Evolutionary conservation across 2,329 filamentous ascomycete species (phyloP), one percentile per base, ranked within the genome.

Genomic region (Fusarium tjaetaba): DNA sequence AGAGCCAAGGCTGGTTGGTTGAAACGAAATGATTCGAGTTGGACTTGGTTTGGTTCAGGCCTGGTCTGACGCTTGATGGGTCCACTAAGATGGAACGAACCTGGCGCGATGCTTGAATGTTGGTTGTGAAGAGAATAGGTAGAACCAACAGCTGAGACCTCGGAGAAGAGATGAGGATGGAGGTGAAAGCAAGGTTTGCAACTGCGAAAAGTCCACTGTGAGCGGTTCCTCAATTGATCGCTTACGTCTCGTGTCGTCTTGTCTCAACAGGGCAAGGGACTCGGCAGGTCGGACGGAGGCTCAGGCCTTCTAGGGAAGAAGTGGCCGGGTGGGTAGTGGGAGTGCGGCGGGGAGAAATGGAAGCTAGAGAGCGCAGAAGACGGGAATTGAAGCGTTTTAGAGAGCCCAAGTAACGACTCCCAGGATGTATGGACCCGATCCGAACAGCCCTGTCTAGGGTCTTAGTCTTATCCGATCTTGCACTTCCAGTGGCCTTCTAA

Each of bases 321-420:
- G 43, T 56, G 45, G 45, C 67, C 65, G 49, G 52, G 61, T 71
- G 64, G 59, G 32, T 30, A 59, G 32, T 59, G 56, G 32, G 42
- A 59, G 30, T 66, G 65, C 55, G 53, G 55, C 53, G 67, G 71
- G 61, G 49, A 61, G 49, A 28, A 58, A 59, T 34, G 53, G 43
- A 64, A 62, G 51, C 71, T 65, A 72, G 59, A 74, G 62, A 56
- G 63, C 63, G 60, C 67, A 68, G 71, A 73, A 69, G 55, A 42
- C 71, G 71, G 71, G 71, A 61, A 69, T 68, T 64, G 62, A 70
- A 72, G 69, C 68, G 67, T 67, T 65, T 65, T 61, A 72, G 51
- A 69, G 59, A 61, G 58, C 34, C 32, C 53, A 46, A 48, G 51
- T 49, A 70, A 52, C 24, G 20, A 49, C 56, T 61, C 30, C 41